A percentile compares a stretch with the other conserved stretches of the same genome.
These are phyloP conservation scores for Xylariaceae sp. DNA, from an alignment of 2,329 filamentous ascomycete species.

Conservation along the genomic window DNA sequence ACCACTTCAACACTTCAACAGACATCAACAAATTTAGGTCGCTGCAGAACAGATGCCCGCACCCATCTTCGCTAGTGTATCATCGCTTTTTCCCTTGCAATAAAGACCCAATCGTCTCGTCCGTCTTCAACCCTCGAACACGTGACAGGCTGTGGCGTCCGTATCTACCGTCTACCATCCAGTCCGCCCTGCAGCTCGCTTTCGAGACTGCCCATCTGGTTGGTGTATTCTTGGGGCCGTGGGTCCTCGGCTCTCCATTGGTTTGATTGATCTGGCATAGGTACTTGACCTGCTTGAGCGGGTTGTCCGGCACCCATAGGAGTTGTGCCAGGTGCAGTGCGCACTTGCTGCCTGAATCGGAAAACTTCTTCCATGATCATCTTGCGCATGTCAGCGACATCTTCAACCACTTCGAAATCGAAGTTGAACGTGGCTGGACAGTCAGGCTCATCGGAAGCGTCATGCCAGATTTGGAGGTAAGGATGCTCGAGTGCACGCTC, in stretches of 20 bases:
- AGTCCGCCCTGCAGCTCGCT: slow-evolving; percentile 55
- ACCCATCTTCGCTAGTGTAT: neutral
- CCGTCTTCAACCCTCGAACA: too few relatives aligned
- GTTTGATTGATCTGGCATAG: slow-evolving; percentile 45
- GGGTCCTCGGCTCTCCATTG: slow-evolving; percentile 60
- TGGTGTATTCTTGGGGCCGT: slow-evolving; percentile 54
- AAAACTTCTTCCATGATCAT: slow-evolving; percentile 97
- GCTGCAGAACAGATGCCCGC: neutral
- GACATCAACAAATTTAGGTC: neutral
- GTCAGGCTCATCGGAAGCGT: slow-evolving; percentile 89
- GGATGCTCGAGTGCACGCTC: slow-evolving; percentile 94
- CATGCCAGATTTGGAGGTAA: slow-evolving; percentile 97
- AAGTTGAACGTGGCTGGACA: slow-evolving; percentile 97
- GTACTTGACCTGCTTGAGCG: slow-evolving; percentile 42
- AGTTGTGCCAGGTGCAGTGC: slow-evolving; percentile 43
- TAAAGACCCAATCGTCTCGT: too few relatives aligned
- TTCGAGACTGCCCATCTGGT: slow-evolving; percentile 49
- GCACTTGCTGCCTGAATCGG: slow-evolving; percentile 68
- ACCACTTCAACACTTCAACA: too few relatives aligned
- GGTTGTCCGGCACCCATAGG: slow-evolving; percentile 35
- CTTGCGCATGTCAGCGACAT: slow-evolving; percentile 89
- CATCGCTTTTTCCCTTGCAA: neutral
- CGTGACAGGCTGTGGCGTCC: too few relatives aligned
- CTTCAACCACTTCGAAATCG: slow-evolving; percentile 95
- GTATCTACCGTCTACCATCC: too few relatives aligned